Base-by-base conservation (phyloP, 345 rosid genomes). In the Gynandropsis gynandra region DNA sequence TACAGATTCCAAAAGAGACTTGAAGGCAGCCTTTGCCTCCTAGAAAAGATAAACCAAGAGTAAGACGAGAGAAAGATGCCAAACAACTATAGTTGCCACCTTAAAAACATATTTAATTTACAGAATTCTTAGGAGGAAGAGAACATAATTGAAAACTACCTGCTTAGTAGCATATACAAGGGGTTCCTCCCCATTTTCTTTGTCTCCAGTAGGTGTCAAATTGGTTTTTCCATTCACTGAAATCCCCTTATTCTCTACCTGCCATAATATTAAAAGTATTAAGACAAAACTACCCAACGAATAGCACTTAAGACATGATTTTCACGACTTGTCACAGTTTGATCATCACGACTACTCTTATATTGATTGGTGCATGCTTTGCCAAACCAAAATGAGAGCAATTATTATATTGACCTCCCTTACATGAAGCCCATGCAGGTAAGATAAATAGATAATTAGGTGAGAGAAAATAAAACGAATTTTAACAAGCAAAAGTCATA, bases 21-120 rank as follows among this genome's bases (percentile, higher is more conserved):
- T 92, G 75, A 92, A 92, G 61, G 97, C 94, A 81, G 75, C 87
- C 77, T 87, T 92, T 13, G 98, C 98, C 71, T 92, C 98, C 97
- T 89, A 44, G 32, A 61, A 39, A 53, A 44, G 55, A 50, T 11
- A 17, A 56, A 37, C 7, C 55, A 55, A 42, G 8, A 41, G 47
- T 49, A 17, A 27, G 56, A 19, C 35, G 21, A 16, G 18, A 24
- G 47, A 48, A 43, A 42, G 14, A 43, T 43, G 43, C 33, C 40
- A 55, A 29, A 16, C 33, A 31, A 37, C 61, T 61, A 40, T 29
- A 32, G 38, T 47, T 15, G 5, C 35, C 5, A 24, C 29, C 2
- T 45, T 44, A 45, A 31, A 38, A 47, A 57, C 52, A 21, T 37
- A 47, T 48, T 36, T 17, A 59, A 18, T 11, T 18, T 59, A 41